phyloP scores from a whole-genome alignment of 441 rosid species.

The Jatropha podagrica region DNA sequence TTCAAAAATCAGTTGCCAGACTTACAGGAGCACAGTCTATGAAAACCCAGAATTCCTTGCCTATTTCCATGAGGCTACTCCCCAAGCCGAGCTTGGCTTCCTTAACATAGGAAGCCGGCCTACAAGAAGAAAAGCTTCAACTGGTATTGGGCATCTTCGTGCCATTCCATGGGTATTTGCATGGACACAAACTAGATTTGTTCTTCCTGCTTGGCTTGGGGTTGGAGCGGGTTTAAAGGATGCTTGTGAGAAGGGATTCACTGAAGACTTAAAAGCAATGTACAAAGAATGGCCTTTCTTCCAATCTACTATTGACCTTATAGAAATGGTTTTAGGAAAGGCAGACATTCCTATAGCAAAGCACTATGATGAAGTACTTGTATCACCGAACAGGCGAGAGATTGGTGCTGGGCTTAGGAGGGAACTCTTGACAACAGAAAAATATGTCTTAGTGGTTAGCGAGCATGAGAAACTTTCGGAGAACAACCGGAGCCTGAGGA shows the following conservation, averaged over 20 bases:
- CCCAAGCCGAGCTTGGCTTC: conserved; percentile 93
- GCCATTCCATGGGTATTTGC: conserved; percentile 97
- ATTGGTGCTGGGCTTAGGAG: conserved; percentile 68
- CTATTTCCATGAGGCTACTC: conserved; percentile 94
- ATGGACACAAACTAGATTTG: conserved; percentile 95
- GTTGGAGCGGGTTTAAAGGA: conserved; percentile 85
- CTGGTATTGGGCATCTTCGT: conserved; percentile 86
- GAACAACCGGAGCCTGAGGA: conserved; percentile 76
- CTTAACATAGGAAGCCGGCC: conserved; percentile 96
- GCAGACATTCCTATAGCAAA: conserved; percentile 89
- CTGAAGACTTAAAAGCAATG: conserved; percentile 78
- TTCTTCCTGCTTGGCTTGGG: conserved; percentile 99
- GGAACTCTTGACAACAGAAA: conserved; percentile 67
- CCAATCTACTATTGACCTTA: conserved; percentile 87
- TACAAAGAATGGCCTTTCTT: conserved; percentile 95
- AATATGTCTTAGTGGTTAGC: conserved; percentile 69
- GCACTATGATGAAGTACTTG: conserved; percentile 89
- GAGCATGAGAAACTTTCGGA: conserved; percentile 74
- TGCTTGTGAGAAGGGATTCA: conserved; percentile 77
- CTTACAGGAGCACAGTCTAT: conserved; percentile 74
- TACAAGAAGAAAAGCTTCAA: conserved; percentile 76
- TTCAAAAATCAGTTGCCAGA: conserved; percentile 77
- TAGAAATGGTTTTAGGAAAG: conserved; percentile 91
- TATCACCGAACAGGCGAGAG: conserved; percentile 60
- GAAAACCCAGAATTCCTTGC: conserved; percentile 86